Percentiles rank a stretch among this genome's conserved stretches.
phyloP scores from a whole-genome alignment of 2,329 filamentous ascomycete genomes.

The Chlorencoelia australis region DNA sequence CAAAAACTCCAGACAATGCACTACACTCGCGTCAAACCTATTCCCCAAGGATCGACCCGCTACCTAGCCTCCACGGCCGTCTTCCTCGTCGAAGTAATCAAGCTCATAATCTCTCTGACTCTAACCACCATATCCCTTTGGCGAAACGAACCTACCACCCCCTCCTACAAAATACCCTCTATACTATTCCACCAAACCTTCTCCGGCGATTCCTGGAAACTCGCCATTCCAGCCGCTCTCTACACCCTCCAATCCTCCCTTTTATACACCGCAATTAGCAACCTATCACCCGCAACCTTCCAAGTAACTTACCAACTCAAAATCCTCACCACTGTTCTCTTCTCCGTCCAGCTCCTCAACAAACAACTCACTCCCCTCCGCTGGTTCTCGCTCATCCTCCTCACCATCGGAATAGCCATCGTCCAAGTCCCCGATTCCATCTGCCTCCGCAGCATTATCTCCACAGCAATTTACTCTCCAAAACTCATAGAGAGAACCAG shows the following conservation, averaged over 20 bases:
- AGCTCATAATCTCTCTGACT: slow-evolving; percentile 71
- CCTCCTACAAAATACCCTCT: no score
- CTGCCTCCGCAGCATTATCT: slow-evolving; percentile 63
- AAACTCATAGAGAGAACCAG: slow-evolving; percentile 27
- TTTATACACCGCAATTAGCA: slow-evolving; percentile 80
- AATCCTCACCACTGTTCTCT: slow-evolving; percentile 77
- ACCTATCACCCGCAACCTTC: slow-evolving; percentile 80
- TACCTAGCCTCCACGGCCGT: no score
- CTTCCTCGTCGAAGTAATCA: slow-evolving; percentile 81
- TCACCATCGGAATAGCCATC: slow-evolving; percentile 73
- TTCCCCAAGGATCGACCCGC: no score
- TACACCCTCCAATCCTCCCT: slow-evolving; percentile 85
- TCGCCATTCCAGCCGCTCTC: slow-evolving; percentile 73
- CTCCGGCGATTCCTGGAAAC: slow-evolving; percentile 81
- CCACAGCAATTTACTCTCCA: slow-evolving; percentile 37
- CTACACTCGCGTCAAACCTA: no score
- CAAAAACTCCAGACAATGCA: no score
- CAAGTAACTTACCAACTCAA: slow-evolving; percentile 87
- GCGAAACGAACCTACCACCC: no score
- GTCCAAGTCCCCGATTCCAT: slow-evolving; percentile 70
- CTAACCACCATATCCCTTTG: no score
- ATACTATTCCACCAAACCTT: no score
- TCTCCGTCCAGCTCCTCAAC: slow-evolving; percentile 66
- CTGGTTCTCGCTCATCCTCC: slow-evolving; percentile 66
- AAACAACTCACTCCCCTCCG: slow-evolving; percentile 58